A percentile compares a stretch with the other conserved stretches of the same genome.
phyloP scores from a whole-genome alignment of 176 grass and related monocot genomes.

The Triticum dicoccoides region DNA sequence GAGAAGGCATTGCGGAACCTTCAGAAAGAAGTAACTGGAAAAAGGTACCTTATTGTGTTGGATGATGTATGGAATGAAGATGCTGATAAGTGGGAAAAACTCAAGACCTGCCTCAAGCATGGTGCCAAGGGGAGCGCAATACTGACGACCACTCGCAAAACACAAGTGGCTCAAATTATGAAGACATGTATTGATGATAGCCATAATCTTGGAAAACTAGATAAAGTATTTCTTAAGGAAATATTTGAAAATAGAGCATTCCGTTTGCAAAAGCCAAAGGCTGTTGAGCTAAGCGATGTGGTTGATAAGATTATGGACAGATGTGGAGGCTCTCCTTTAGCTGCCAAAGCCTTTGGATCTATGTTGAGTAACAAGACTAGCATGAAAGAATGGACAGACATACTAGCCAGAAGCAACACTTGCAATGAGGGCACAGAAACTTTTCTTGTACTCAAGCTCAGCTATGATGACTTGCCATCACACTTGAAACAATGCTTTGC shows the following conservation, averaged over 20 bases:
- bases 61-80: conserved; percentile 50
- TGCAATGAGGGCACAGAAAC: not conserved
- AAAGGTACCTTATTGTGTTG: conserved; percentile 28
- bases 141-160: conserved; percentile 25
- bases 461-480: not conserved
- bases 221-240: not conserved
- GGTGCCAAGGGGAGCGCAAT: conserved; percentile 24
- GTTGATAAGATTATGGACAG: not conserved
- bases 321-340: conserved; percentile 22
- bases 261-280: not conserved
- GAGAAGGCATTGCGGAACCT: not conserved
- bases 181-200: not conserved
- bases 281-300: not conserved
- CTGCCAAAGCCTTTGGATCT: not conserved
- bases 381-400: not conserved
- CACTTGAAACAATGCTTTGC: conserved; percentile 26
- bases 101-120: conserved; percentile 5
- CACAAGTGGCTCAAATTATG: conserved; percentile 2
- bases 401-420: not conserved
- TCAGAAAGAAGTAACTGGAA: not conserved
- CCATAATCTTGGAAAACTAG: not conserved
- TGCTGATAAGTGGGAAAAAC: not conserved
- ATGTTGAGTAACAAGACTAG: conserved; percentile 19
- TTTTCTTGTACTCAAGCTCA: not conserved
- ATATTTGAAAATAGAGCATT: conserved; percentile 31